Base-by-base conservation (phyloP, 768 basidiomycete species). In the Epithele typhae region DNA sequence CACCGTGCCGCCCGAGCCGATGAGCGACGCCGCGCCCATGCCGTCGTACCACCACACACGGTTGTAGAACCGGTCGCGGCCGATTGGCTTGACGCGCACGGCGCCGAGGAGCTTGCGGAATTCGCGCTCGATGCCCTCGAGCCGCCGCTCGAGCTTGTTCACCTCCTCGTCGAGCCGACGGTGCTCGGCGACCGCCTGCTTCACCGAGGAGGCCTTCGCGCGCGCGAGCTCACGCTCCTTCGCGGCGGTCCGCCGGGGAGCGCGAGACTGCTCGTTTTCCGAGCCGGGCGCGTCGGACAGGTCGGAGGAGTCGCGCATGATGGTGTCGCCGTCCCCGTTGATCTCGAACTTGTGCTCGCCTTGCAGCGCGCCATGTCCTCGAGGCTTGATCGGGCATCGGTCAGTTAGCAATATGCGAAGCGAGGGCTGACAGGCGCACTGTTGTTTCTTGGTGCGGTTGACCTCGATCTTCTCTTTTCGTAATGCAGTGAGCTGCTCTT, bases 11-110 rank as follows among this genome's bases (percentile, higher is more conserved):
- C 88, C 88, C 53, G 80, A 82, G 33, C 83, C 85, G 47, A 92
- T 72, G 43, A 95, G 67, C 37, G 85, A 82, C 38, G 83, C 84
- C 5, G 84, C 82, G 6, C 95, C 95, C 75, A 93, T 79, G 9
- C 95, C 95, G 66, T 99, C 95, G 62, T 97, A 91, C 95, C 95
- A 99, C 95, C 95, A 99, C 49, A 96, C 74, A 25, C 90, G 82
- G 62, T 96, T 95, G 60, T 89, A 87, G 67, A 97, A 99, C 43
- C 96, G 77, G 62, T 99, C 96, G 52, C 79, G 77, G 12, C 96
- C 96, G 41, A 98, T 59, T 1, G 94, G 92, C 59, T 92, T 87
- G 18, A 90, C 84, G 43, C 96, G 78, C 40, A 93, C 78, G 5
- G 85, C 81, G 46, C 91, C 89, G 34, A 92, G 73, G 40, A 91